Conservation (phyloP, 2,329 filamentous ascomycete species). For the Penicillium hordei region DNA sequence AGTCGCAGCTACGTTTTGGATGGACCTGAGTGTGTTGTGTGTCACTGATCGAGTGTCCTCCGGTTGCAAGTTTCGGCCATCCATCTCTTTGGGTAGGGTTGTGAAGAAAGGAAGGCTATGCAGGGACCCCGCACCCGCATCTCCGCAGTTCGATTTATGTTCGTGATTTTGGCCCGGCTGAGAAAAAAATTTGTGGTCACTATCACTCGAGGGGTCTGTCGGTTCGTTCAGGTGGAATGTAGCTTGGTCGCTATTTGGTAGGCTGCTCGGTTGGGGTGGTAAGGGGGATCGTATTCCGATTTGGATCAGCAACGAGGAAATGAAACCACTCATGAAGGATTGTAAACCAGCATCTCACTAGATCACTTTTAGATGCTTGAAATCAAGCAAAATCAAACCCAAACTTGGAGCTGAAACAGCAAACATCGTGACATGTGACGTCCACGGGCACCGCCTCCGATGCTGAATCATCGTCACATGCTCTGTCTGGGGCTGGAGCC, state of each 20-base stretch:
- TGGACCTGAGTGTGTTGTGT: conserved; percentile 3
- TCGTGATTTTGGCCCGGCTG: conserved; percentile 16
- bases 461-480: conserved; percentile 27
- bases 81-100: conserved; percentile 26
- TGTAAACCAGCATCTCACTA: conserved; percentile 20
- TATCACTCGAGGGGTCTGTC: conserved; percentile 21
- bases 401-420: conserved; percentile 3
- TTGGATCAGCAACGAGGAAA: conserved; percentile 46
- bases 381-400: conserved; percentile 6
- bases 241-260: conserved; percentile 27
- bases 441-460: conserved; percentile 9
- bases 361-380: conserved; percentile 8
- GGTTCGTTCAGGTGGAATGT: conserved; percentile 24
- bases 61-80: conserved; percentile 19
- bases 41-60: conserved; percentile 15
- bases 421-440: conserved; percentile 10
- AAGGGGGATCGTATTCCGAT: conserved; percentile 45
- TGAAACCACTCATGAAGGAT: conserved; percentile 47
- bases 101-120: conserved; percentile 24
- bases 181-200: conserved; percentile 5
- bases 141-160: conserved; percentile 14
- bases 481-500: neutral
- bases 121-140: conserved; percentile 26
- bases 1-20: neutral
- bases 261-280: conserved; percentile 34